Percentiles rank a stretch among this genome's conserved stretches.
Evolutionary conservation across 352 stramenopile genomes (phyloP).

Genomic region (Pilasporangium apinafurcum): DNA sequence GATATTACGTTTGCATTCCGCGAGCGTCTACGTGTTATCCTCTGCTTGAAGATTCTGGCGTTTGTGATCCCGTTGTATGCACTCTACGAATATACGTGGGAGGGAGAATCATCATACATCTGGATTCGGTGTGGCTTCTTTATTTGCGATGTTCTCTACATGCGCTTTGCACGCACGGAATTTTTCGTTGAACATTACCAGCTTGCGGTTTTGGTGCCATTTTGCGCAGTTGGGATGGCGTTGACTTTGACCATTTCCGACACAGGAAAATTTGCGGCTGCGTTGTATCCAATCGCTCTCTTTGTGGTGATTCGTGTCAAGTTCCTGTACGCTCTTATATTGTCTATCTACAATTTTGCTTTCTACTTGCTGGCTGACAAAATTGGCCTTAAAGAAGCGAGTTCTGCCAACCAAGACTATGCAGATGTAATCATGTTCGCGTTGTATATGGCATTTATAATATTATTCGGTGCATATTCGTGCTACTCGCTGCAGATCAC

Average conservation of each 20-base stretch:
- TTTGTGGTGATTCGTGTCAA: slow-evolving; percentile 84
- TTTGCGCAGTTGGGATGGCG: slow-evolving; percentile 62
- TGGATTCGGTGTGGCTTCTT: slow-evolving; percentile 63
- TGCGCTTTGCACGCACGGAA: slow-evolving; percentile 54
- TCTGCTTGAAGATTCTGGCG: slow-evolving; percentile 65
- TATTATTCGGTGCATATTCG: slow-evolving; percentile 61
- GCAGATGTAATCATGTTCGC: slow-evolving; percentile 59
- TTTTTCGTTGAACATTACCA: slow-evolving; percentile 80
- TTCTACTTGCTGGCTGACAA: slow-evolving; percentile 73
- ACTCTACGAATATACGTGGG: slow-evolving; percentile 62
- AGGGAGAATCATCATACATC: slow-evolving; percentile 54
- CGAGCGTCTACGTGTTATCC: slow-evolving; percentile 54
- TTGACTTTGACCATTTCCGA: slow-evolving; percentile 80
- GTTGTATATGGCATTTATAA: slow-evolving; percentile 73
- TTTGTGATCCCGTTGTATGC: slow-evolving; percentile 70
- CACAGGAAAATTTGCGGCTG: slow-evolving; percentile 75
- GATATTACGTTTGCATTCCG: slow-evolving; percentile 66
- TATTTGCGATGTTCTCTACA: slow-evolving; percentile 63
- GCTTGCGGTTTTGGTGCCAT: slow-evolving; percentile 57
- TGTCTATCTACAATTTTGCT: slow-evolving; percentile 75
- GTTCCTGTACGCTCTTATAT: slow-evolving; percentile 68
- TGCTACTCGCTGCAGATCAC: slow-evolving; percentile 82
- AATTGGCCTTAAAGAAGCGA: slow-evolving; percentile 25
- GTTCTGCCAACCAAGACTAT: slow-evolving; percentile 12
- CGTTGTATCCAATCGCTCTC: slow-evolving; percentile 70